phyloP scores from a whole-genome alignment of 495 filamentous ascomycete species.

The Xylaria grammica region DNA sequence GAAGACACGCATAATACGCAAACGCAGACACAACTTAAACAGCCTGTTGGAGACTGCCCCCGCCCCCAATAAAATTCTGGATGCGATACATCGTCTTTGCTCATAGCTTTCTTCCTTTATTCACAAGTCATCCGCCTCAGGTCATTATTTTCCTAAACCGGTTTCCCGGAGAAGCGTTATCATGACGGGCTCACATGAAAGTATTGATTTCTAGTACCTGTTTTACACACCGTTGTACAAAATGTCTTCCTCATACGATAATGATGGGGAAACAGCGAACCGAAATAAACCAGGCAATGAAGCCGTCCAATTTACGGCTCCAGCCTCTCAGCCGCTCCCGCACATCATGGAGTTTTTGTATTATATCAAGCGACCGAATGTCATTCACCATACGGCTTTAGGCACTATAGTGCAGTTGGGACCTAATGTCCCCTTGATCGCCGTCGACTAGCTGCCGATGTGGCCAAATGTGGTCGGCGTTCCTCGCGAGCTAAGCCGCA shows the following conservation, averaged over 20 bases:
- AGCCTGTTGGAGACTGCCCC: background rate
- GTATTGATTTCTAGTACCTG: too few species aligned
- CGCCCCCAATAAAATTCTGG: too few species aligned
- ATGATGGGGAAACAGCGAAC: background rate
- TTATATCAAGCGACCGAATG: constrained; percentile 45
- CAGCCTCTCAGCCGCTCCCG: background rate
- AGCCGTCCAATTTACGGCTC: background rate
- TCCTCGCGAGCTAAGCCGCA: constrained; percentile 43
- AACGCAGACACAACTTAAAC: background rate
- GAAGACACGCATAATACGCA: background rate
- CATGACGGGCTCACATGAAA: background rate
- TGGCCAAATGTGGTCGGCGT: constrained; percentile 44
- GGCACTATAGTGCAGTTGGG: constrained; percentile 19
- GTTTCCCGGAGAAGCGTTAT: background rate
- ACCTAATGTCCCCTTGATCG: constrained; percentile 45
- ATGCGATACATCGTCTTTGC: too few species aligned
- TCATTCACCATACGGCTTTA: constrained; percentile 20
- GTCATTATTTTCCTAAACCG: background rate
- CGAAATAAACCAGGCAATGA: constrained; percentile 16
- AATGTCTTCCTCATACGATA: background rate
- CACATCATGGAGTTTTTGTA: constrained; percentile 28
- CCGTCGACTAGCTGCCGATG: constrained; percentile 51
- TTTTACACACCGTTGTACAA: background rate
- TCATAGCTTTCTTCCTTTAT: too few species aligned
- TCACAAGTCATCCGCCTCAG: background rate